A percentile compares a stretch with the other conserved stretches of the same genome.
phyloP scores from a whole-genome alignment of 331 rosid species.

The Rosa hybrid region DNA sequence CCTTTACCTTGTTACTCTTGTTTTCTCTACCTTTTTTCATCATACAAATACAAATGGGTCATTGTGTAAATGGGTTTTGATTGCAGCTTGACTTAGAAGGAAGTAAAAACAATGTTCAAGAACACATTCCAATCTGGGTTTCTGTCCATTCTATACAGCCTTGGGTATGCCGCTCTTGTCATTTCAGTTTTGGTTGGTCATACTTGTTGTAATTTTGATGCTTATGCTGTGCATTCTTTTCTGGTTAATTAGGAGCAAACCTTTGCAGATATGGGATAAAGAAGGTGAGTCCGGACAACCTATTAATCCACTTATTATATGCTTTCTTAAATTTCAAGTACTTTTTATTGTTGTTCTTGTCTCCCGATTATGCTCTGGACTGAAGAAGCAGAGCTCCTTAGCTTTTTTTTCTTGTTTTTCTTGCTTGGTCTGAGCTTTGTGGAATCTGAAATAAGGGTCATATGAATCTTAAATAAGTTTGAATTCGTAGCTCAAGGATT shows the following conservation, averaged over 20 bases:
- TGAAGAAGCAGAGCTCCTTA: no score
- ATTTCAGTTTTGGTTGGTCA: neutral
- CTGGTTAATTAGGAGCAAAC: conserved; percentile 67
- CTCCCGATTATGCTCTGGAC: neutral
- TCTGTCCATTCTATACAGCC: conserved; percentile 83
- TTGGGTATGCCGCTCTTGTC: conserved; percentile 52
- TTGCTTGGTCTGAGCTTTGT: no score
- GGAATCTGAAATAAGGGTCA: no score
- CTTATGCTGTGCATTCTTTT: neutral
- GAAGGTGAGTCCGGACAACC: conserved; percentile 50
- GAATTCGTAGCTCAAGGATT: neutral
- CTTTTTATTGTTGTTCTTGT: neutral
- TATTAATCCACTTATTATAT: neutral
- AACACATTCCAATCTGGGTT: conserved; percentile 92
- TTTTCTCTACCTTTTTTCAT: no score
- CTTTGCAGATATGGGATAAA: conserved; percentile 96
- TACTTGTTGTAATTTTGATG: no score
- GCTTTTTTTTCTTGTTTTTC: no score
- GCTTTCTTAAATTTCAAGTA: neutral
- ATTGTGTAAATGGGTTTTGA: neutral
- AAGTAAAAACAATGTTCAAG: conserved; percentile 59
- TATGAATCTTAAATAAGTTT: neutral
- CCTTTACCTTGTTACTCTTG: no score
- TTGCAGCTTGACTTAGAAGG: conserved; percentile 11
- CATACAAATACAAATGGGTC: no score